Base-by-base conservation (phyloP, 768 basidiomycete genomes). In the Cyclocybe cylindracea region DNA sequence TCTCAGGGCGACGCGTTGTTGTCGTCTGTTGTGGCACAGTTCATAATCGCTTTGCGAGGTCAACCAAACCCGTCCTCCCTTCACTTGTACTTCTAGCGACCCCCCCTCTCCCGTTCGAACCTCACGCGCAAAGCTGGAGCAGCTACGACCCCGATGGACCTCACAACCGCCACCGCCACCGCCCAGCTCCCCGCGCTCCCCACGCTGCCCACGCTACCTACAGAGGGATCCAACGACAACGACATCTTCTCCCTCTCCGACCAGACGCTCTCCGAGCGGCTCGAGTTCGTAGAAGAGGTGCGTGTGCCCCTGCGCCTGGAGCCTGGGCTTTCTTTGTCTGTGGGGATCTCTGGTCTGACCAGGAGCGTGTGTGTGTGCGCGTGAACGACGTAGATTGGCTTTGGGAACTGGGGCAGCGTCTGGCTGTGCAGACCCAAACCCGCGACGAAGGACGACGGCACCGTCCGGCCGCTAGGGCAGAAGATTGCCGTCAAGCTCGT, bases 401-500 rank as follows among this genome's bases (percentile, higher is more conserved):
- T 82, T 64, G 92, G 93, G 39, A 94, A 94, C 72, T 96, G 93
- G 93, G 93, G 93, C 35, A 88, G 86, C 65, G 91, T 94, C 56
- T 93, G 89, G 91, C 70, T 89, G 58, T 89, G 86, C 63, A 73
- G 72, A 34, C 84, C 86, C 53, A 89, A 83, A 68, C 74, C 74
- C 43, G 66, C 77, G 4, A 60, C 63, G 38, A 56, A 60, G 35
- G 51, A 68, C 45, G 70, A 74, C 51, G 64, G 66, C 51, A 58
- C 74, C 48, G 59, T 70, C 60, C 67, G 62, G 47, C 69, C 70
- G 32, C 70, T 70, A 38, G 77, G 76, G 45, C 77, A 73, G 59
- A 85, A 86, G 62, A 79, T 95, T 37, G 96, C 95, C 2, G 87
- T 94, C 61, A 99, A 99, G 73, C 82, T 99, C 36, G 95, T 99